A percentile compares a stretch with the other conserved stretches of the same genome.
phyloP scores from a whole-genome alignment of 768 basidiomycete species.

The Rhodocollybia butyracea region DNA sequence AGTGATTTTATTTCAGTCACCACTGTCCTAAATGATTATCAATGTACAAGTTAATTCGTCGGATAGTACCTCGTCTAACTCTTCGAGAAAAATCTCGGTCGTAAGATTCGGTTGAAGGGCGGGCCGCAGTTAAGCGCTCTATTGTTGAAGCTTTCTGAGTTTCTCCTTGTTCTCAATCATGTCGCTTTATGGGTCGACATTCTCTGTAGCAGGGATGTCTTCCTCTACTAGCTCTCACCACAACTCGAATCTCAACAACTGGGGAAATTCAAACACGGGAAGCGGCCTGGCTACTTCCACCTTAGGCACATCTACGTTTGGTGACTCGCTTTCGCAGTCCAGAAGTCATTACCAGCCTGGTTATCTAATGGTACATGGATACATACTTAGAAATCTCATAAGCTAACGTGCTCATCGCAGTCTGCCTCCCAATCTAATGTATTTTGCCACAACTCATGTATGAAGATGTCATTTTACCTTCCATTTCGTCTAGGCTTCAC shows the following conservation, averaged over 20 bases:
- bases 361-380: slow-evolving; percentile 72
- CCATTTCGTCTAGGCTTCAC: slow-evolving; percentile 33
- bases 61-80: too few species aligned
- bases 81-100: too few species aligned
- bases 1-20: too few species aligned
- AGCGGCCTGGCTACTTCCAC: slow-evolving; percentile 29
- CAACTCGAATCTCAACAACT: slow-evolving; percentile 47
- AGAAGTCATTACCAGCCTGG: slow-evolving; percentile 78
- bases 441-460: slow-evolving; percentile 13
- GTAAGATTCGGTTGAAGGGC: too few species aligned
- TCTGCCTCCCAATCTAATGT: slow-evolving; percentile 65
- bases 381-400: neutral
- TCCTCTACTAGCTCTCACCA: slow-evolving; percentile 44
- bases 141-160: neutral
- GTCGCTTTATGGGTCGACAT: slow-evolving; percentile 19
- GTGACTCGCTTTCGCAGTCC: slow-evolving; percentile 69
- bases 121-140: too few species aligned
- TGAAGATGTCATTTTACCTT: neutral
- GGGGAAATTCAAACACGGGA: slow-evolving; percentile 47
- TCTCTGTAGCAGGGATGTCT: slow-evolving; percentile 62
- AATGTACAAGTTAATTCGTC: too few species aligned
- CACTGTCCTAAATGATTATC: too few species aligned
- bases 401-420: slow-evolving; percentile 27
- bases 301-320: slow-evolving; percentile 40
- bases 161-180: neutral